These are phyloP conservation scores for Pyrenula aspistea DNA, from an alignment of 495 filamentous ascomycete genomes.

Conservation along the genomic window DNA sequence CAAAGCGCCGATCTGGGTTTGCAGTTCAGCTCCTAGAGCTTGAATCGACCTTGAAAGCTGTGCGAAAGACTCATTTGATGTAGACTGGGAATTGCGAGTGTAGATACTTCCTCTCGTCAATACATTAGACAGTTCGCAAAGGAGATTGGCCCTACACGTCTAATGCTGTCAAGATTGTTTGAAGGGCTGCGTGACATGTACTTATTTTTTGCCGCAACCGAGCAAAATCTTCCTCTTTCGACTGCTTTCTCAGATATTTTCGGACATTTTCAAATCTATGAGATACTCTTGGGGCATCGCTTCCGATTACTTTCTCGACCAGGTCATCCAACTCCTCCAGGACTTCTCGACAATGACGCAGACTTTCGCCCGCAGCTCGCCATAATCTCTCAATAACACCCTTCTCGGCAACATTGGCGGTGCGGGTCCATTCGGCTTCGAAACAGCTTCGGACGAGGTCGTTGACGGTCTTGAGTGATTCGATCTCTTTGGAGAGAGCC, in stretches of 20 bases:
- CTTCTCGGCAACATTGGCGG: background rate
- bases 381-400: background rate
- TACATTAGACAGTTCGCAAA: background rate
- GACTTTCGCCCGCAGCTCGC: background rate
- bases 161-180: background rate
- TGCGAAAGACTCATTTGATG: background rate
- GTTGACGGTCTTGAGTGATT: background rate
- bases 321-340: background rate
- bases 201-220: slow-evolving; percentile 1
- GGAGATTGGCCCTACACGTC: background rate
- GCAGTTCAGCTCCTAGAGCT: background rate
- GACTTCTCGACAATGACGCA: background rate
- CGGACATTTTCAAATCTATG: background rate
- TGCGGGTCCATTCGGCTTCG: background rate
- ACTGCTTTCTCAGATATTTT: background rate
- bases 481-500: slow-evolving; percentile 1
- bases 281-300: background rate
- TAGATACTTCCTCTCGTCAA: background rate
- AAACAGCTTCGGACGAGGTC: background rate
- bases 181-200: background rate
- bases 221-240: background rate
- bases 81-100: background rate
- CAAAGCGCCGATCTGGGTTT: no score
- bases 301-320: background rate
- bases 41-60: background rate